phyloP scores from a whole-genome alignment of 73 alveolate species.

The Stentor roeselii region DNA sequence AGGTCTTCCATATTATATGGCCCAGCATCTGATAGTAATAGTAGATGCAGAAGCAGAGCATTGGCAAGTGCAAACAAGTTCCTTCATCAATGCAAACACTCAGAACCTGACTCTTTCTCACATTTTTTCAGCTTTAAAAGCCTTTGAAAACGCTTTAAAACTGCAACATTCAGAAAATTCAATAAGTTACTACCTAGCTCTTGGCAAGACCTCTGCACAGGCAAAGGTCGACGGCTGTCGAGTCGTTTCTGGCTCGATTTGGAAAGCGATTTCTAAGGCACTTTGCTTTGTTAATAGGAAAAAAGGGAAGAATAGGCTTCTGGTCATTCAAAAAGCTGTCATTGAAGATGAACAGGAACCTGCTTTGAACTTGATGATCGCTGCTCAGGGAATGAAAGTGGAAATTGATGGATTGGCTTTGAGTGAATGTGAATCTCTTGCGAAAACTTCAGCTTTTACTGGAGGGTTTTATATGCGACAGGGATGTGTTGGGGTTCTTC shows the following conservation, averaged over 20 bases:
- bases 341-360: neutral
- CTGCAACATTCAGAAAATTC: conserved; percentile 12
- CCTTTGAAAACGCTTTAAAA: conserved; percentile 6
- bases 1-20: conserved; percentile 18
- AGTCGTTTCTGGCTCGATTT: neutral
- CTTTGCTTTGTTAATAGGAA: neutral
- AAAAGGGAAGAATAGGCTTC: neutral
- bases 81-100: neutral
- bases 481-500: neutral
- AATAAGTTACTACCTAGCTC: neutral
- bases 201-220: neutral
- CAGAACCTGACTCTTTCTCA: neutral
- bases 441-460: neutral
- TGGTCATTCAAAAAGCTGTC: conserved; percentile 4
- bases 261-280: neutral
- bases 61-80: neutral
- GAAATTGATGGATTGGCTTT: conserved; percentile 12
- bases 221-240: neutral
- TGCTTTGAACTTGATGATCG: conserved; percentile 10
- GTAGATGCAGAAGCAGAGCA: neutral
- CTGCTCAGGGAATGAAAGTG: conserved; percentile 4
- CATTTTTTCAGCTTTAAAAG: neutral
- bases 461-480: conserved; percentile 17
- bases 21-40: neutral
- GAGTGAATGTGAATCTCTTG: neutral